Base-by-base conservation (phyloP, 75 land plant species). In the Picea sitchensis region DNA sequence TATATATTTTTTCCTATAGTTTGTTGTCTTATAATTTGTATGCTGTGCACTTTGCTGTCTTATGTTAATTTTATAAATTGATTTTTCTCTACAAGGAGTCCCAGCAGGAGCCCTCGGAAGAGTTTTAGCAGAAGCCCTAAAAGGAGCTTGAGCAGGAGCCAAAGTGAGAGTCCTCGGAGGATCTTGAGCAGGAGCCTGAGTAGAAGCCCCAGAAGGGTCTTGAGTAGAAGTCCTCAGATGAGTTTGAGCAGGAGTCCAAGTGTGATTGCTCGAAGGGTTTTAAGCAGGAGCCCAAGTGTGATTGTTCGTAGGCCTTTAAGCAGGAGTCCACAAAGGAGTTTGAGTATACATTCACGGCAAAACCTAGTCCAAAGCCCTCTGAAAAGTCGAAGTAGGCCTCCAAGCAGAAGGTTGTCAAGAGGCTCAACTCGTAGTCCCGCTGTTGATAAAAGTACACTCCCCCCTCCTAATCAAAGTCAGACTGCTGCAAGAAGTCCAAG, bases 401-500 rank as follows among this genome's bases (percentile, higher is more conserved):
- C 32, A 62, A 83, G 88, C 18, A 75, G 82, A 62, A 85, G 84
- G 65, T 82, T 84, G 61, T 84, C 93, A 62, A 86, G 81, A 76
- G 82, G 87, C 56, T 86, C 78, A 59, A 85, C 60, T 47, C 67
- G 36, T 21, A 91, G 88, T 71, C 91, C 91, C 30, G 71, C 79
- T 71, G 78, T 61, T 31, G 86, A 85, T 41, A 87, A 85, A 79
- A 88, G 77, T 73, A 82, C 81, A 57, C 77, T 84, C 8, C 90
- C 88, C 23, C 83, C 86, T 30, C 59, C 86, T 51, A 82, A 68
- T 71, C 82, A 80, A 59, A 67, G 81, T 4, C 83, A 87, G 72
- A 88, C 88, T 61, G 61, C 78, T 36, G 91, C 90, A 20, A 85
- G 90, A 77, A 91, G 95, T 84, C 89, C 80, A 59, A 91, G 93